phyloP scores from a whole-genome alignment of 2,329 filamentous ascomycete genomes.

The Simplicillium sp. region DNA sequence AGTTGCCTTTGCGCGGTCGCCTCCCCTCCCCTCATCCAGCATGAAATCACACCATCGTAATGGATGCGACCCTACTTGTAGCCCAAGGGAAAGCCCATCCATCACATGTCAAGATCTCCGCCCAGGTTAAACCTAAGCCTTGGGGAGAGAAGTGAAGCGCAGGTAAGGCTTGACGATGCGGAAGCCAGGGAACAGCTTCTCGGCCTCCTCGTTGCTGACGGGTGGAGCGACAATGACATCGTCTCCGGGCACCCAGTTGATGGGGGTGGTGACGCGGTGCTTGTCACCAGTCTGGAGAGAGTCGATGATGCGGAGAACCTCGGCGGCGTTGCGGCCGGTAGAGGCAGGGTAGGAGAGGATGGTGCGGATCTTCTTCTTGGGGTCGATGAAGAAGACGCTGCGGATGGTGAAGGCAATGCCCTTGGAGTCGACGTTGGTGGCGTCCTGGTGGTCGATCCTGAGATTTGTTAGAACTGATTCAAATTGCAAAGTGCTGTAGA shows the following conservation, averaged over 20 bases:
- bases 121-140: slow-evolving; percentile 27
- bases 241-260: slow-evolving; percentile 82
- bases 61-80: no score
- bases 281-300: slow-evolving; percentile 77
- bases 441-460: slow-evolving; percentile 70
- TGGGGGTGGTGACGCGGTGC: slow-evolving; percentile 78
- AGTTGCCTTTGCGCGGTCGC: not conserved
- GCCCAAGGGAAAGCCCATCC: no score
- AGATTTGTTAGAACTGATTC: slow-evolving; percentile 4
- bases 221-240: slow-evolving; percentile 86
- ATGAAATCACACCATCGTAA: no score
- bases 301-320: slow-evolving; percentile 72
- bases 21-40: not conserved
- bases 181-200: slow-evolving; percentile 76
- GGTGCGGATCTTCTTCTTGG: slow-evolving; percentile 84
- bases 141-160: slow-evolving; percentile 59
- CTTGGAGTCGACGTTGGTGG: slow-evolving; percentile 72
- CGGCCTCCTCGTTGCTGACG: slow-evolving; percentile 76
- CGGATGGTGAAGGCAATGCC: slow-evolving; percentile 90
- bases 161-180: slow-evolving; percentile 63
- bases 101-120: not conserved
- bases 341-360: slow-evolving; percentile 90
- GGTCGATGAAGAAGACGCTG: slow-evolving; percentile 91
- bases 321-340: slow-evolving; percentile 73
- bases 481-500: not conserved